A percentile compares a stretch with the other conserved stretches of the same genome.
phyloP scores from a whole-genome alignment of 2,329 filamentous ascomycete species.

The Dactylellina haptotyla region DNA sequence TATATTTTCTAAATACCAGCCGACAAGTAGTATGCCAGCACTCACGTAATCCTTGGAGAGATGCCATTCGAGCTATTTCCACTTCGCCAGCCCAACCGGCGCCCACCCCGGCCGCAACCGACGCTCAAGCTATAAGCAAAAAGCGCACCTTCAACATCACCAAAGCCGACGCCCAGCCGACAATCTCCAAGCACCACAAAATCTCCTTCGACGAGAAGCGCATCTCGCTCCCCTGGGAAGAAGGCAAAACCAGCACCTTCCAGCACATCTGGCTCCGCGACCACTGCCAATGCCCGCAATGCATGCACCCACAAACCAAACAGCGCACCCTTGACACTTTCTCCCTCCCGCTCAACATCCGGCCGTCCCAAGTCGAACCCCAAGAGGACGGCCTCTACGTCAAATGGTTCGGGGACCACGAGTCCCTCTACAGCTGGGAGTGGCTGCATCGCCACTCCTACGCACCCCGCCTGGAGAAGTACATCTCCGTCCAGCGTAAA shows the following conservation, averaged over 20 bases:
- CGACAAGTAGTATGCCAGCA: constrained; percentile 39
- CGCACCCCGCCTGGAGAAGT: constrained; percentile 59
- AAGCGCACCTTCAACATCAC: constrained; percentile 58
- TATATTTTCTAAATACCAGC: neutral
- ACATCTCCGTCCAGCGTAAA: constrained; percentile 60
- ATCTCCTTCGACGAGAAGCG: constrained; percentile 58
- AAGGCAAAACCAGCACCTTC: constrained; percentile 58
- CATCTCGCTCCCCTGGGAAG: constrained; percentile 58
- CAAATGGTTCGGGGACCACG: constrained; percentile 72
- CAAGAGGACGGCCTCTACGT: constrained; percentile 63
- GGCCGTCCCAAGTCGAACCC: constrained; percentile 59
- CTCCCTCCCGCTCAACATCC: constrained; percentile 66
- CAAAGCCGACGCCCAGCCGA: constrained; percentile 57
- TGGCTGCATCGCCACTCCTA: constrained; percentile 69
- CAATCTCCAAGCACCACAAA: constrained; percentile 57
- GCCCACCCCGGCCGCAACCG: constrained; percentile 7
- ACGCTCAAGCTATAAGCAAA: constrained; percentile 5
- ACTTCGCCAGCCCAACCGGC: constrained; percentile 18
- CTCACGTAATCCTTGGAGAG: constrained; percentile 44
- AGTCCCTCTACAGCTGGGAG: constrained; percentile 73
- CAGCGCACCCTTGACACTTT: constrained; percentile 77
- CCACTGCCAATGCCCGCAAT: constrained; percentile 75
- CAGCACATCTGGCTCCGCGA: constrained; percentile 66
- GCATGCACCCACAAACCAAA: constrained; percentile 75
- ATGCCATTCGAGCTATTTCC: constrained; percentile 46